phyloP scores from a whole-genome alignment of 1,139 yeast species.

The Debaryomyces psychrophilus region DNA sequence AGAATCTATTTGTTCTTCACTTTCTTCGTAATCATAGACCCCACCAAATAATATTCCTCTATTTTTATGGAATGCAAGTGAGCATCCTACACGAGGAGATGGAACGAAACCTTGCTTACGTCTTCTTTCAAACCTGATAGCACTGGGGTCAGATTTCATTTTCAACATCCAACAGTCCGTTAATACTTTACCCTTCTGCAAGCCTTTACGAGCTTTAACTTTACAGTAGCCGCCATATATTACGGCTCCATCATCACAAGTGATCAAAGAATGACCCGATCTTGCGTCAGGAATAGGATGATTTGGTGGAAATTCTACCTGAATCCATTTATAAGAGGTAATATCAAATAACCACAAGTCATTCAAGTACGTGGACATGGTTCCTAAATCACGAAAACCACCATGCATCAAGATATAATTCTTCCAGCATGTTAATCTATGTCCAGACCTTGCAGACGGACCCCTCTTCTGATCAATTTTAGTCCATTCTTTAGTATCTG shows the following conservation, averaged over 20 bases:
- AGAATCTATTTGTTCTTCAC: slow-evolving; percentile 88
- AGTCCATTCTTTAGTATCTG: slow-evolving; percentile 85
- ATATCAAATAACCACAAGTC: slow-evolving; percentile 95
- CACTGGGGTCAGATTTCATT: slow-evolving; percentile 84
- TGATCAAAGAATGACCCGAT: slow-evolving; percentile 88
- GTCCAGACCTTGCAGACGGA: slow-evolving; percentile 91
- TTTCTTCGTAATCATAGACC: slow-evolving; percentile 91
- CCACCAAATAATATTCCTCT: slow-evolving; percentile 96
- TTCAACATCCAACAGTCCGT: slow-evolving; percentile 85
- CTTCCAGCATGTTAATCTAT: slow-evolving; percentile 89
- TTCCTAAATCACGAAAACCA: slow-evolving; percentile 89
- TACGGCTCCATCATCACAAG: slow-evolving; percentile 82
- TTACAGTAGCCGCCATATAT: slow-evolving; percentile 94
- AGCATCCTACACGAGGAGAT: slow-evolving; percentile 92
- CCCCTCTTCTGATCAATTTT: slow-evolving; percentile 71
- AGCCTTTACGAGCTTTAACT: slow-evolving; percentile 86
- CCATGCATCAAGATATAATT: slow-evolving; percentile 84
- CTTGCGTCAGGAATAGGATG: slow-evolving; percentile 87
- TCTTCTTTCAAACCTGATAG: slow-evolving; percentile 84
- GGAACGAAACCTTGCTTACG: slow-evolving; percentile 89
- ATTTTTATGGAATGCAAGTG: slow-evolving; percentile 85
- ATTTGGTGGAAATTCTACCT: slow-evolving; percentile 82
- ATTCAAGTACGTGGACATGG: slow-evolving; percentile 76
- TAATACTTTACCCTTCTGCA: slow-evolving; percentile 90
- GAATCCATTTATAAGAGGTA: slow-evolving; percentile 86